Percentiles rank a stretch among this genome's conserved stretches.
These are phyloP conservation scores for Prunus armeniaca DNA, from an alignment of 306 rosid species.

Conservation along the genomic window DNA sequence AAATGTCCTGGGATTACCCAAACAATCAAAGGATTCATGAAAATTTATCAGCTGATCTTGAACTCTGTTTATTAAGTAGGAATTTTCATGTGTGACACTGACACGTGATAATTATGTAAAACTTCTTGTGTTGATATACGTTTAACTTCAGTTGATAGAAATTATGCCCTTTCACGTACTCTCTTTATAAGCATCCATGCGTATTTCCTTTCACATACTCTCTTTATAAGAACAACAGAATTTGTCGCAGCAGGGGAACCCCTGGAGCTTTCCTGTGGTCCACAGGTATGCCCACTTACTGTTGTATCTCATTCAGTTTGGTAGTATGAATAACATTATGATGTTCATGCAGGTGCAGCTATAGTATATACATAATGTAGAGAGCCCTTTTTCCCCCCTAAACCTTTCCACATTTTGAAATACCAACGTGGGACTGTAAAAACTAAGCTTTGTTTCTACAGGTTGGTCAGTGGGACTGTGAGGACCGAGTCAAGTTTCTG, in stretches of 20 bases:
- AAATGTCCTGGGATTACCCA: constrained; percentile 20
- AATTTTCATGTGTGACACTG: neutral
- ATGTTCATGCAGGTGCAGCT: constrained; percentile 1
- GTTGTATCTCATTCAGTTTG: neutral
- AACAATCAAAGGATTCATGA: constrained; percentile 30
- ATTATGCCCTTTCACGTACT: constrained; percentile 13
- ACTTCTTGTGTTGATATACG: neutral
- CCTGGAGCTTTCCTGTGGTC: constrained; percentile 86
- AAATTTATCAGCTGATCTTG: constrained; percentile 45
- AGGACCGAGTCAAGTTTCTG: constrained; percentile 63
- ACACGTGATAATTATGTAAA: neutral
- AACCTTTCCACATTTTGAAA: neutral
- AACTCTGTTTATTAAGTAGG: neutral
- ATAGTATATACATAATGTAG: neutral
- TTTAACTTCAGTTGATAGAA: neutral
- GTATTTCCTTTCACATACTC: constrained; percentile 20
- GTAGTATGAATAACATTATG: neutral
- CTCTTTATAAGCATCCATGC: too few species aligned
- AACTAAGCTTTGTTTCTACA: constrained; percentile 30
- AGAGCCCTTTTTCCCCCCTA: neutral
- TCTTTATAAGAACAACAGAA: constrained; percentile 61
- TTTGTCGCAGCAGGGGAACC: constrained; percentile 50
- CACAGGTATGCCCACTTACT: constrained; percentile 55
- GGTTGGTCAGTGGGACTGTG: constrained; percentile 85
- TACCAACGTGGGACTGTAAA: constrained; percentile 12